Conservation (phyloP, 352 stramenopile genomes). For the Phytophthora quininea region DNA sequence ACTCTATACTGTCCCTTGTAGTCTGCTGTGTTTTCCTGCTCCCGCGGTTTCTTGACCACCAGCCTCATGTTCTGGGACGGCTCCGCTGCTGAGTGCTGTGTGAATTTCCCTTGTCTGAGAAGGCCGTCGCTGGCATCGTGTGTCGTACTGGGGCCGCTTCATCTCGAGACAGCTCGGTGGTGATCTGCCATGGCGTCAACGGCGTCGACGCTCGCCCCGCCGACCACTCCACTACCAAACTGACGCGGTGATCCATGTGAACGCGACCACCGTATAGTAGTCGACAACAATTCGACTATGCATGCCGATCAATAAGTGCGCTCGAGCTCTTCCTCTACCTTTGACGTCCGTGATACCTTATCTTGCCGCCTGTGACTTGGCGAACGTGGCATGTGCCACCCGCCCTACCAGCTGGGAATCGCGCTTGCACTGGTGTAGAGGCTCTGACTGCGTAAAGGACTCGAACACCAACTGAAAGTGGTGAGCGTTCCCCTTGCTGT, state of each 20-base stretch:
- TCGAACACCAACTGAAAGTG: too few species aligned
- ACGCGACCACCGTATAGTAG: conserved; percentile 7
- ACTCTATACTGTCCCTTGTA: conserved; percentile 54
- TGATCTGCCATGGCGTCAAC: conserved; percentile 30
- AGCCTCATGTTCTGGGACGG: conserved; percentile 29
- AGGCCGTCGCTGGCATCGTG: conserved; percentile 27
- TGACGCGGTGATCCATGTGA: conserved; percentile 13
- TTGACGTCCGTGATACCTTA: conserved; percentile 30
- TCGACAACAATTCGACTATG: background rate
- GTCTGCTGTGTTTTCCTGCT: conserved; percentile 33
- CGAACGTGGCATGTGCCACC: conserved; percentile 18
- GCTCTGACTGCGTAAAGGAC: too few species aligned
- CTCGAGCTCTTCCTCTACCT: too few species aligned
- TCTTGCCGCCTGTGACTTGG: conserved; percentile 24
- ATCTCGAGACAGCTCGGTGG: conserved; percentile 22
- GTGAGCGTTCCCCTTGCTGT: too few species aligned
- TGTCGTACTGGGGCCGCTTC: conserved; percentile 7
- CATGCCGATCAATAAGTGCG: too few species aligned
- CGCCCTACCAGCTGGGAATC: conserved; percentile 15
- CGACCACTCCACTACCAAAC: conserved; percentile 24
- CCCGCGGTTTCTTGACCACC: conserved; percentile 38
- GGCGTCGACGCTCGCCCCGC: conserved; percentile 20
- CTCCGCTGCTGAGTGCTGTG: conserved; percentile 16
- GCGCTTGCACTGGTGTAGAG: background rate
- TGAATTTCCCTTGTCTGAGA: conserved; percentile 34